Conservation (phyloP, 345 rosid genomes). For the Euphorbia pulcherrima region DNA sequence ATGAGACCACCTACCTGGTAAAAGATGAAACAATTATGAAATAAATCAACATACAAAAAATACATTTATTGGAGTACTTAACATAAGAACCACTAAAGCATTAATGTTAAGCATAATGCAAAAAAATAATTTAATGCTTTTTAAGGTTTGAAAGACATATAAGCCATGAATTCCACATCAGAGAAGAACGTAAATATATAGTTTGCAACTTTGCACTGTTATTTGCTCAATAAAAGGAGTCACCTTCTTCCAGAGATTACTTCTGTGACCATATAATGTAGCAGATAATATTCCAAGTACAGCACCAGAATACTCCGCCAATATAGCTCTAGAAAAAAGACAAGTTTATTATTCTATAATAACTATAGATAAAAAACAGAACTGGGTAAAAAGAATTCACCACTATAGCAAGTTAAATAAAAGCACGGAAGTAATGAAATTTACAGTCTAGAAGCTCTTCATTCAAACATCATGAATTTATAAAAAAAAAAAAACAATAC, state of each 20-base stretch:
- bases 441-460: not conserved
- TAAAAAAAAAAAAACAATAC: not conserved
- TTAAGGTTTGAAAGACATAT: not conserved
- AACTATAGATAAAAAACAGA: conserved; percentile 1
- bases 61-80: not conserved
- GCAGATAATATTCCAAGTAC: conserved; percentile 96
- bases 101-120: not conserved
- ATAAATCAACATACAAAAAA: not conserved
- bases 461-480: not conserved
- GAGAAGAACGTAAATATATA: not conserved
- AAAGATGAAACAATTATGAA: conserved; percentile 13
- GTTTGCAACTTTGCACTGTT: not conserved
- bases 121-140: not conserved
- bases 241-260: conserved; percentile 89
- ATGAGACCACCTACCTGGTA: conserved; percentile 84
- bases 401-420: not conserved
- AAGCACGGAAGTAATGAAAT: not conserved
- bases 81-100: not conserved
- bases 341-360: not conserved
- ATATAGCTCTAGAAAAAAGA: conserved; percentile 53
- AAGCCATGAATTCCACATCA: not conserved
- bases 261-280: conserved; percentile 69
- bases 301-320: conserved; percentile 98
- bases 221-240: not conserved
- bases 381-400: not conserved